Conservation (phyloP, 78 protist species). For the Emiliania huxleyi region DNA sequence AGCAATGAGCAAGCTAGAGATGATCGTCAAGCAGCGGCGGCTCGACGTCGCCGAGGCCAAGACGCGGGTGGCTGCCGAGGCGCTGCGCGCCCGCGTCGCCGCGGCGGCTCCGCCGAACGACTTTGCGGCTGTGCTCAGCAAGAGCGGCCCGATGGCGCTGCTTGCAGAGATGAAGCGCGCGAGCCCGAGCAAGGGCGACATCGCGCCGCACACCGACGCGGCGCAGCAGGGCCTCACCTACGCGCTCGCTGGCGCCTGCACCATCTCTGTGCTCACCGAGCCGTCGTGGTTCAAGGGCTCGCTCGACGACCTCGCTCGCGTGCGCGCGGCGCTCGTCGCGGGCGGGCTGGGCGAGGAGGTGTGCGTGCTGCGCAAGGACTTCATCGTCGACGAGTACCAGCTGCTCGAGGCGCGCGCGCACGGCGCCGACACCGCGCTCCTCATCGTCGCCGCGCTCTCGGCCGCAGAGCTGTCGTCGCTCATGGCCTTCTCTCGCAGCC, state of each 20-base stretch:
- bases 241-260: constrained; percentile 51
- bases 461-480: not conserved
- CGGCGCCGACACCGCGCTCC: constrained; percentile 69
- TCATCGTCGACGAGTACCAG: constrained; percentile 59
- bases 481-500: not conserved
- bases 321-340: not conserved
- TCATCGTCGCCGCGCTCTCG: constrained; percentile 54
- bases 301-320: constrained; percentile 36
- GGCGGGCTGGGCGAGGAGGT: not conserved
- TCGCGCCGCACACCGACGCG: constrained; percentile 29
- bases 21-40: constrained; percentile 16
- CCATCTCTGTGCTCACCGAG: constrained; percentile 71
- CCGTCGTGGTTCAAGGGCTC: constrained; percentile 72
- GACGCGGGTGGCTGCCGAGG: not conserved
- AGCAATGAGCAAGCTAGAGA: constrained; percentile 10
- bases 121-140: not conserved
- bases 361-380: constrained; percentile 66
- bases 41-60: constrained; percentile 23
- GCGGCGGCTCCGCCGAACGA: not conserved
- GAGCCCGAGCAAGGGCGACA: constrained; percentile 64
- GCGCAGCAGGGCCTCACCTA: not conserved
- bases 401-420: constrained; percentile 57
- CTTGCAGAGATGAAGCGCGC: constrained; percentile 61
- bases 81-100: not conserved
- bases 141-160: not conserved